A percentile compares a stretch with the other conserved stretches of the same genome.
Evolutionary conservation across 208 protist genomes (phyloP).

Genomic region (Leishmania amazonensis): DNA sequence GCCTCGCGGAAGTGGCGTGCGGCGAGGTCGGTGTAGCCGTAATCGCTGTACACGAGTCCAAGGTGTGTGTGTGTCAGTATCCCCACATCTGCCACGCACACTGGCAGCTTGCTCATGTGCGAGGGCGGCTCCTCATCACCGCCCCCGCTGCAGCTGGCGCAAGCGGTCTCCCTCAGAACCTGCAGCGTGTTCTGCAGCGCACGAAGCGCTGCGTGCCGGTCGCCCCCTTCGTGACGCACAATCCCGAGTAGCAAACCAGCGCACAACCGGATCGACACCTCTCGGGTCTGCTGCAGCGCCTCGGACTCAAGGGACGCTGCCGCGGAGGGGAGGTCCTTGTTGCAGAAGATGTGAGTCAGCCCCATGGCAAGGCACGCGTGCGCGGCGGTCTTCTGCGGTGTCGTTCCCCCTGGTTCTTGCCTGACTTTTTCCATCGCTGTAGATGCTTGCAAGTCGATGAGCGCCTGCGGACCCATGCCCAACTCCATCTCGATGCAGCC

Average conservation of each 20-base stretch:
- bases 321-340: slow-evolving; percentile 2
- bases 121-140: slow-evolving; percentile 19
- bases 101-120: slow-evolving; percentile 13
- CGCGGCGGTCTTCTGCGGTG: not conserved
- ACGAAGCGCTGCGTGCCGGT: slow-evolving; percentile 12
- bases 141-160: not conserved
- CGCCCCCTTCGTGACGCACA: slow-evolving; percentile 12
- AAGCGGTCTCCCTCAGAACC: slow-evolving; percentile 1
- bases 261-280: slow-evolving; percentile 11
- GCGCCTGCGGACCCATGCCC: slow-evolving; percentile 38
- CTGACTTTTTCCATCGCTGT: not conserved
- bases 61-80: slow-evolving; percentile 59
- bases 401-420: not conserved
- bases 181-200: slow-evolving; percentile 3
- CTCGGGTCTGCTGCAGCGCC: slow-evolving; percentile 4
- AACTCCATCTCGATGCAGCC: slow-evolving; percentile 69
- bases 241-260: slow-evolving; percentile 18
- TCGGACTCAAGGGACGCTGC: slow-evolving; percentile 2
- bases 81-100: slow-evolving; percentile 37
- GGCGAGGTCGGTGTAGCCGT: slow-evolving; percentile 79
- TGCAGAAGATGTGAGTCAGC: slow-evolving; percentile 30
- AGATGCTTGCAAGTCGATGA: slow-evolving; percentile 22
- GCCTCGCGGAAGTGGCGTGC: slow-evolving; percentile 60
- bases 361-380: slow-evolving; percentile 20
- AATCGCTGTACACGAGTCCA: slow-evolving; percentile 72